Conservation (phyloP, 83 land plant species). For the Larix sibirica region DNA sequence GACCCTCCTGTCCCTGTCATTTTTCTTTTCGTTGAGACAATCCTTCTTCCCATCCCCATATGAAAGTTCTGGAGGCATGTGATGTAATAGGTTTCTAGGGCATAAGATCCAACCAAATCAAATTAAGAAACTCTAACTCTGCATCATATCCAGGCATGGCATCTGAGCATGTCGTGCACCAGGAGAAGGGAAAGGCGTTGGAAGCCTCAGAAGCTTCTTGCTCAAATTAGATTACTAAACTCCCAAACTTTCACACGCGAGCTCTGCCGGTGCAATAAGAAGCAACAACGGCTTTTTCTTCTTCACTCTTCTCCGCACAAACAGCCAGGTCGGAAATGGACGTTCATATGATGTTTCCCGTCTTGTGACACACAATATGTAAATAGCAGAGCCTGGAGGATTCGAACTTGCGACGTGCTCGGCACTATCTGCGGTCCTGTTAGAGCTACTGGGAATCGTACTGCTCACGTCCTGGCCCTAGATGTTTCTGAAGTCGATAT, state of each 20-base stretch:
- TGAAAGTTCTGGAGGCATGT: constrained; percentile 4
- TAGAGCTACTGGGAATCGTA: neutral
- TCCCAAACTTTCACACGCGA: neutral
- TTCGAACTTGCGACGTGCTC: neutral
- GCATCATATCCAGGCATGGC: too few species aligned
- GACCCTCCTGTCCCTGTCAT: neutral
- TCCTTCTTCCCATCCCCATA: neutral
- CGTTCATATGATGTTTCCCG: neutral
- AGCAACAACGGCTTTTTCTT: neutral
- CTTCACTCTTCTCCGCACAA: neutral
- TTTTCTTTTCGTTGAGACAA: neutral
- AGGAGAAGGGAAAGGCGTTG: too few species aligned
- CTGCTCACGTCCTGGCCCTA: neutral
- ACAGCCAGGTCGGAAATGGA: neutral
- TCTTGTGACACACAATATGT: too few species aligned
- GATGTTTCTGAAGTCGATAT: too few species aligned
- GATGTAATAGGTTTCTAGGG: neutral
- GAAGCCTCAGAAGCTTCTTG: neutral
- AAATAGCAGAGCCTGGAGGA: neutral
- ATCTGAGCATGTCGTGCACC: neutral
- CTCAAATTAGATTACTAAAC: neutral
- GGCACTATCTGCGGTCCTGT: neutral
- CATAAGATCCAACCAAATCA: neutral
- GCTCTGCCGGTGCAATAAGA: neutral
- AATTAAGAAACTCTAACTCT: too few species aligned